Evolutionary conservation across 306 rosid species (phyloP).

Genomic region (Prunus padus): DNA sequence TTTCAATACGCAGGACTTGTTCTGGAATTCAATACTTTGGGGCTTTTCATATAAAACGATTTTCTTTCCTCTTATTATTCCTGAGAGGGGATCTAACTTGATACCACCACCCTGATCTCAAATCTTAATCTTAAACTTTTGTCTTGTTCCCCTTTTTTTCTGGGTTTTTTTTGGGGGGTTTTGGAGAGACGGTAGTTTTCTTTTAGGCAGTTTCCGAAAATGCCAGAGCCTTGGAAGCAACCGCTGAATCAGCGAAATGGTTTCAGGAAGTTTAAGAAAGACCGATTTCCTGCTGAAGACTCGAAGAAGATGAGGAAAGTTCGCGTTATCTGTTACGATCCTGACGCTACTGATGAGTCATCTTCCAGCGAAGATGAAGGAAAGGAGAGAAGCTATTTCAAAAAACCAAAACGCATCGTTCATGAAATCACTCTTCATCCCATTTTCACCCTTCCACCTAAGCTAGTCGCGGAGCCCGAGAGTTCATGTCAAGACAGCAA

Average conservation of each 20-base stretch:
- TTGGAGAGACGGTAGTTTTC: constrained; percentile 2
- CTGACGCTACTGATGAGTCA: constrained; percentile 67
- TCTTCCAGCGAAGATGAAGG: constrained; percentile 73
- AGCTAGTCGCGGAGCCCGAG: constrained; percentile 25
- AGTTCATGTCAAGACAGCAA: constrained; percentile 39
- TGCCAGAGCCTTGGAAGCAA: constrained; percentile 39
- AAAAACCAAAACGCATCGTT: constrained; percentile 22
- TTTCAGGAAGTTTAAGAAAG: constrained; percentile 22
- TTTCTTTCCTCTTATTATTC: constrained; percentile 54
- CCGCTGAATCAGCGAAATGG: not conserved
- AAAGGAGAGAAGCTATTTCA: not conserved
- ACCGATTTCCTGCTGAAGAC: constrained; percentile 2
- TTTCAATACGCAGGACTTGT: constrained; percentile 57
- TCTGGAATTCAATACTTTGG: constrained; percentile 62
- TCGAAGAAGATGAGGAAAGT: constrained; percentile 43
- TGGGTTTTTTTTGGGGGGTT: constrained; percentile 35
- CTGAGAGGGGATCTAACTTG: constrained; percentile 65
- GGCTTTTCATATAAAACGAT: constrained; percentile 58
- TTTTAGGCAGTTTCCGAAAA: not conserved
- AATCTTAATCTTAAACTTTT: not conserved
- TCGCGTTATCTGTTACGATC: constrained; percentile 57
- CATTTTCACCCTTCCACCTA: not conserved
- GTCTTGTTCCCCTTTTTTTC: not conserved
- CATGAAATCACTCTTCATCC: constrained; percentile 41
- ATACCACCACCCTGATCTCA: constrained; percentile 24